Evolutionary conservation across 768 basidiomycete species (phyloP), one percentile per base, ranked within the genome.

Genomic region (Nidularia sp.): DNA sequence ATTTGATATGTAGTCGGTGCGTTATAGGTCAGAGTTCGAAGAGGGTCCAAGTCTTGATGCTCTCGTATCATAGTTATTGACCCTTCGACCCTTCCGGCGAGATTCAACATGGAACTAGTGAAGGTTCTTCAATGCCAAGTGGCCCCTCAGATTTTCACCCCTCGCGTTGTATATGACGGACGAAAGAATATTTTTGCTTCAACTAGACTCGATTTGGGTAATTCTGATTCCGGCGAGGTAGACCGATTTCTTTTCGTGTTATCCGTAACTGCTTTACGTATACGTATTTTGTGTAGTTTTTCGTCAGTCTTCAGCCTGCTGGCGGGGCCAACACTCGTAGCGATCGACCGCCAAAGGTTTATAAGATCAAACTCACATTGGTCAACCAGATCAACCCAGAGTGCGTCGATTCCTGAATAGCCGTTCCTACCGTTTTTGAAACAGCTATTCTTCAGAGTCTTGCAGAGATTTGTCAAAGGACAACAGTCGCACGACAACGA

Each of bases 161-260:
- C 81, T 2, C 80, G 74, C 3, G 84, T 75, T 8, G 86, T 80
- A 1, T 92, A 91, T 52, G 91, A 93, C 54, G 90, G 90, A 0
- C 75, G 85, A 18, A 92, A 91, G 65, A 92, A 92, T 52, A 64
- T 75, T 22, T 93, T 86, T 58, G 71, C 85, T 4, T 70, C 81
- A 9, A 71, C 75, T 31, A 69, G 74, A 50, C 69, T 92, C 5
- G 75, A 80, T 0, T 77, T 93, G 13, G 81, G 80, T n/a, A 71
- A 72, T 0, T 67, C 55, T 0, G 70, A 77, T 34, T 77, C 75
- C 2, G 74, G 75, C 53, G 80, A 81, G 71, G 87, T 82, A 59
- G 25, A 29, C 25, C 54, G 70, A 32, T 47, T 13, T 7, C 34
- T 22, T 49, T 34, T 29, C 44, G 3, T 48, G 34, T 34, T 31